Percentiles rank a stretch among this genome's conserved stretches.
Conservation (phyloP, 1,284 basidiomycete species). For the Irpex rosettiformis region DNA sequence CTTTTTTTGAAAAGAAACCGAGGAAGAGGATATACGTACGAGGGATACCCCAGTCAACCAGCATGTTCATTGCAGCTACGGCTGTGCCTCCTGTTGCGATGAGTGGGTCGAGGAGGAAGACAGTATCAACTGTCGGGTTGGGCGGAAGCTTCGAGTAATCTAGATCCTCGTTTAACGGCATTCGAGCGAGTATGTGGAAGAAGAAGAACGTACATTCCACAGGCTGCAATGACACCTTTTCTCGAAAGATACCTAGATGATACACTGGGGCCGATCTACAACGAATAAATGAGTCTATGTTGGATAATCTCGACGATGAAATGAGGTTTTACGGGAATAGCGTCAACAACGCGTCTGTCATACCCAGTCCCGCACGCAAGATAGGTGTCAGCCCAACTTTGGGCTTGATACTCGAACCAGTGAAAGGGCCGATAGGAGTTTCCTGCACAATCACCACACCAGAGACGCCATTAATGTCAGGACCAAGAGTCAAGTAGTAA, state of each 20-base stretch:
- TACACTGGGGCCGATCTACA: slow-evolving; percentile 76
- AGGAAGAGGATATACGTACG: slow-evolving; percentile 36
- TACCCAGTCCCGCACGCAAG: slow-evolving; percentile 90
- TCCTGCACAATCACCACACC: slow-evolving; percentile 33
- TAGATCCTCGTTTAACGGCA: slow-evolving; percentile 23
- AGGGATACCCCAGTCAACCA: slow-evolving; percentile 82
- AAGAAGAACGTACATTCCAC: slow-evolving; percentile 72
- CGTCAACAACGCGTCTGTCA: slow-evolving; percentile 83
- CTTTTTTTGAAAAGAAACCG: not conserved
- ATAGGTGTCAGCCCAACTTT: slow-evolving; percentile 88
- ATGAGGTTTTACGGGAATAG: slow-evolving; percentile 67
- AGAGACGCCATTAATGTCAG: not conserved
- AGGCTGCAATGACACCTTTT: slow-evolving; percentile 87
- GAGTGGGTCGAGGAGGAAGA: slow-evolving; percentile 87
- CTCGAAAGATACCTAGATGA: slow-evolving; percentile 88
- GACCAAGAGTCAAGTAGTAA: no score
- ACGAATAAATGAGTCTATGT: not conserved
- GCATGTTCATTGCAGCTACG: slow-evolving; percentile 80
- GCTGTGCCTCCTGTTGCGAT: slow-evolving; percentile 96
- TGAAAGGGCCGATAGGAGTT: slow-evolving; percentile 68
- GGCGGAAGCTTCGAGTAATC: slow-evolving; percentile 93
- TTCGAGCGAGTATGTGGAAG: not conserved
- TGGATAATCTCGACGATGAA: not conserved
- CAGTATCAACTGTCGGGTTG: slow-evolving; percentile 73
- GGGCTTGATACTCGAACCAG: slow-evolving; percentile 63